Percentiles rank a stretch among this genome's conserved stretches.
These are phyloP conservation scores for Ceratocystis lukuohia DNA, from an alignment of 2,329 filamentous ascomycete genomes.

Conservation along the genomic window DNA sequence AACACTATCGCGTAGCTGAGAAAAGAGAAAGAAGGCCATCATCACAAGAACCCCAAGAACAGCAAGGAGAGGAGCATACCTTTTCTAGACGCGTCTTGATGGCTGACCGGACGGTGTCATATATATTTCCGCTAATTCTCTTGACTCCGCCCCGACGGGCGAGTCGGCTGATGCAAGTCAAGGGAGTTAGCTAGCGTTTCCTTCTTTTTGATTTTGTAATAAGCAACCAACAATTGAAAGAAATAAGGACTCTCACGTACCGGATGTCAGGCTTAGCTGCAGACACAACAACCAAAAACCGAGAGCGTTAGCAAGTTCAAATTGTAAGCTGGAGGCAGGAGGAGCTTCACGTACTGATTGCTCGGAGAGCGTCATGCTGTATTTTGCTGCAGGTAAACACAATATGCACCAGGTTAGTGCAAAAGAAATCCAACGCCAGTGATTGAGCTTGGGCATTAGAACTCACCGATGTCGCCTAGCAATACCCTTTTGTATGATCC, in stretches of 20 bases:
- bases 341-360: background rate
- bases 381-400: too few species aligned
- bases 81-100: conserved; percentile 37
- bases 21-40: background rate
- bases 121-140: conserved; percentile 51
- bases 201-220: background rate
- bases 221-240: background rate
- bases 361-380: too few species aligned
- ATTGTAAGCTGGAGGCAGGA: background rate
- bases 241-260: conserved; percentile 27
- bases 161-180: conserved; percentile 39
- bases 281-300: conserved; percentile 18
- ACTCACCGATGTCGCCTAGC: too few species aligned
- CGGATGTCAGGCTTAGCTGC: conserved; percentile 42
- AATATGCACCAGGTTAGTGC: too few species aligned
- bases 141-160: conserved; percentile 68
- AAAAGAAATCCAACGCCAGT: too few species aligned
- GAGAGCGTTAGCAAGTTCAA: conserved; percentile 19
- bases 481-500: too few species aligned
- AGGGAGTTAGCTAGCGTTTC: background rate
- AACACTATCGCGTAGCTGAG: background rate
- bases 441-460: too few species aligned
- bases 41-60: too few species aligned
- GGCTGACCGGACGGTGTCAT: conserved; percentile 43
- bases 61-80: conserved; percentile 27